These are phyloP conservation scores for Aquilaria sinensis DNA, from an alignment of 345 rosid species.

Conservation along the genomic window DNA sequence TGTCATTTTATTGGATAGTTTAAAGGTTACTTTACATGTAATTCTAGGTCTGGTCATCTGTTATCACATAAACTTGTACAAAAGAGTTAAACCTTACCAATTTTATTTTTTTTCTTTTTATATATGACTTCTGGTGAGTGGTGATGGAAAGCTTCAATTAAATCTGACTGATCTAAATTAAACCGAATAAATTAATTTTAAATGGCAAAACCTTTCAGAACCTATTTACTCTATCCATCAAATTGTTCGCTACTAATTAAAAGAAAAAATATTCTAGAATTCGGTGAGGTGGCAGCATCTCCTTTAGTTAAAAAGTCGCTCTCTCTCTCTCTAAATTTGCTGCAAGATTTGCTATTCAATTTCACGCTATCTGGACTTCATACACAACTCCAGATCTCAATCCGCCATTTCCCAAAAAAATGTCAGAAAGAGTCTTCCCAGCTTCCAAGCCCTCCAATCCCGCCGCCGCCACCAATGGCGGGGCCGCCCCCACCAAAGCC, in stretches of 20 bases:
- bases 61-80: no score
- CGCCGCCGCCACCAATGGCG: constrained; percentile 16
- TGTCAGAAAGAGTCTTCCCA: constrained; percentile 77
- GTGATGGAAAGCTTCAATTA: no score
- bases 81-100: no score
- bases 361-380: constrained; percentile 4
- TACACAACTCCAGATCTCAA: background rate
- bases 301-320: constrained; percentile 16
- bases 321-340: constrained; percentile 6
- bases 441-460: constrained; percentile 42
- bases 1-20: no score
- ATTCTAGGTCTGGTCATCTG: no score
- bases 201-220: no score
- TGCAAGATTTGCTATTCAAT: constrained; percentile 12
- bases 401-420: background rate
- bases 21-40: no score
- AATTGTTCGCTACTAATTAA: no score
- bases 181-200: no score
- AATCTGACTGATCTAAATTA: no score
- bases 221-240: no score
- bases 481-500: constrained; percentile 28
- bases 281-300: constrained; percentile 21
- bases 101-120: background rate
- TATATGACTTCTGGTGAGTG: no score
- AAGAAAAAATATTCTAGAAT: constrained; percentile 5